These are phyloP conservation scores for Thalia dealbata DNA, from an alignment of 176 grass and related monocot species.

Conservation along the genomic window DNA sequence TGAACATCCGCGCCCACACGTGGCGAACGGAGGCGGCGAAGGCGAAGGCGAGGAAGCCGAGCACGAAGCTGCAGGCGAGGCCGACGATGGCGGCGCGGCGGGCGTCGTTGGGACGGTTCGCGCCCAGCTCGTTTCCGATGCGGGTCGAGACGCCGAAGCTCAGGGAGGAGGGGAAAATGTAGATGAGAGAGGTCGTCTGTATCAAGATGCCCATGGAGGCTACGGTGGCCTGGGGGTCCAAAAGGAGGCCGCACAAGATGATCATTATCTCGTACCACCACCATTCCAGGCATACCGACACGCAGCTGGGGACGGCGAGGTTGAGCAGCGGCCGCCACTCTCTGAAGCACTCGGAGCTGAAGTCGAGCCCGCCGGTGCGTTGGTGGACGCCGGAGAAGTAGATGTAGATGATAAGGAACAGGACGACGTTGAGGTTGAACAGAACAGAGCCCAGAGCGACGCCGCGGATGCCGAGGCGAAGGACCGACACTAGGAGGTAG, in stretches of 20 bases:
- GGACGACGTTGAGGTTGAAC: slow-evolving; percentile 74
- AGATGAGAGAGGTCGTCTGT: slow-evolving; percentile 79
- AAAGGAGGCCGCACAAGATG: slow-evolving; percentile 65
- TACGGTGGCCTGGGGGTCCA: slow-evolving; percentile 59
- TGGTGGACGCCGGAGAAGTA: slow-evolving; percentile 57
- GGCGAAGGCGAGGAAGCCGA: slow-evolving; percentile 42
- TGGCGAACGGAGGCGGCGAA: slow-evolving; percentile 61
- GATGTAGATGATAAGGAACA: slow-evolving; percentile 54
- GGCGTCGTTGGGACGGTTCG: slow-evolving; percentile 46
- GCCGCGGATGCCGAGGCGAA: slow-evolving; percentile 54
- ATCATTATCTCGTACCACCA: slow-evolving; percentile 99
- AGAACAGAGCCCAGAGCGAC: slow-evolving; percentile 63
- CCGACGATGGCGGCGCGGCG: slow-evolving; percentile 43
- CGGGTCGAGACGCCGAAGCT: slow-evolving; percentile 91
- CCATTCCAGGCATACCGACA: slow-evolving; percentile 91
- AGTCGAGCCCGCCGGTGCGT: slow-evolving; percentile 47
- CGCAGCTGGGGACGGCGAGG: slow-evolving; percentile 58
- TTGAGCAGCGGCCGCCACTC: slow-evolving; percentile 42
- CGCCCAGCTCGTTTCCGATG: slow-evolving; percentile 80
- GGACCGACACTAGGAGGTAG: slow-evolving; percentile 52
- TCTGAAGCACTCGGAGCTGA: slow-evolving; percentile 41
- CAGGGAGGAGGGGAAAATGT: slow-evolving; percentile 99
- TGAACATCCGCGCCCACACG: slow-evolving; percentile 80
- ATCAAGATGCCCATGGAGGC: slow-evolving; percentile 92
- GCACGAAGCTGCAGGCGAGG: slow-evolving; percentile 36